Conservation (phyloP, 2,329 filamentous ascomycete genomes). For the Falciphora oryzae region DNA sequence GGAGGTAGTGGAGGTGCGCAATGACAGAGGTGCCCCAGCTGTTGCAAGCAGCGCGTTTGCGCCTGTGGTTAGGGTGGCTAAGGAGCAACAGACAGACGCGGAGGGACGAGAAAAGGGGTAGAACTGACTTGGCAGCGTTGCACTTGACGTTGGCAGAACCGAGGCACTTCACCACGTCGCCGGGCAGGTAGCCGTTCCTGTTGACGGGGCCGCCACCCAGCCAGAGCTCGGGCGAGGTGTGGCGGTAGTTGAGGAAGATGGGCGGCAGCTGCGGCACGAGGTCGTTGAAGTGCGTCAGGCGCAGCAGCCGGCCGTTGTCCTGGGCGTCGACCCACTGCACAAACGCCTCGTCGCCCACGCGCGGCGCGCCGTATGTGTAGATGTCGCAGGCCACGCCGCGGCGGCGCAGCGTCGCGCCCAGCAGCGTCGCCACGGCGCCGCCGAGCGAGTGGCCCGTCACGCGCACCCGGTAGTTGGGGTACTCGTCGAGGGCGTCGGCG, state of each 20-base stretch:
- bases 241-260: slow-evolving; percentile 53
- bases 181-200: slow-evolving; percentile 30
- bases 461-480: slow-evolving; percentile 49
- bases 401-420: slow-evolving; percentile 48
- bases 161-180: slow-evolving; percentile 39
- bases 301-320: slow-evolving; percentile 44
- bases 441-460: slow-evolving; percentile 65
- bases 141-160: slow-evolving; percentile 43
- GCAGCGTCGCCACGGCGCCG: slow-evolving; percentile 57
- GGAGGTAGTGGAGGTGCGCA: slow-evolving; percentile 46
- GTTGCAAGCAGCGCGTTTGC: not conserved
- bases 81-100: not conserved
- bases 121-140: slow-evolving; percentile 31
- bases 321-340: slow-evolving; percentile 48
- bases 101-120: slow-evolving; percentile 25
- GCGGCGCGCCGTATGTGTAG: slow-evolving; percentile 63
- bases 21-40: slow-evolving; percentile 15
- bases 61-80: not conserved
- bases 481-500: slow-evolving; percentile 31
- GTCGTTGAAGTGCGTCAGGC: slow-evolving; percentile 62
- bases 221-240: slow-evolving; percentile 66
- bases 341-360: slow-evolving; percentile 55
- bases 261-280: slow-evolving; percentile 64
- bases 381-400: slow-evolving; percentile 44
- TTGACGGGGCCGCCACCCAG: slow-evolving; percentile 32